Evolutionary conservation across 805 yeast species (phyloP).

Genomic region (Tetrapisispora fleetii): DNA sequence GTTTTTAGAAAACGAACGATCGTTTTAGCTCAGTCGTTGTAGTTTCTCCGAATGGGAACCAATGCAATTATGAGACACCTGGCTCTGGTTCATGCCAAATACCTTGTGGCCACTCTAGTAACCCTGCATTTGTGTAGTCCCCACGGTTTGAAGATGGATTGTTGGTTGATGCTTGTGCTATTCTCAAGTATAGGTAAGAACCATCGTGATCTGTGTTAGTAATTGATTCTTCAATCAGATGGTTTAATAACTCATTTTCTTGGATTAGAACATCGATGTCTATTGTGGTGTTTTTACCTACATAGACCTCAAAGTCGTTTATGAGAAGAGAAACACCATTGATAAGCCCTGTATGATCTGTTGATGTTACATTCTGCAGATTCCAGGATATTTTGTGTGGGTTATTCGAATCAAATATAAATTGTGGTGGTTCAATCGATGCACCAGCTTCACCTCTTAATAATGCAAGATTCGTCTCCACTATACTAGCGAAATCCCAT

Average conservation of each 20-base stretch:
- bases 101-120: constrained; percentile 51
- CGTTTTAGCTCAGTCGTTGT: not conserved
- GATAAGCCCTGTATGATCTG: constrained; percentile 24
- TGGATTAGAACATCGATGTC: constrained; percentile 32
- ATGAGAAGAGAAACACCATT: constrained; percentile 55
- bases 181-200: constrained; percentile 39
- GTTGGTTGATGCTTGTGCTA: constrained; percentile 41
- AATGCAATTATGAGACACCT: constrained; percentile 36
- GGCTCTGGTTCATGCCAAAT: constrained; percentile 40
- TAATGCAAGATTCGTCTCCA: constrained; percentile 62
- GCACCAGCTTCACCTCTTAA: constrained; percentile 66
- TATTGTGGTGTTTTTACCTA: constrained; percentile 42
- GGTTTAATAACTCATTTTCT: constrained; percentile 26
- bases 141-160: constrained; percentile 35
- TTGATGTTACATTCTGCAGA: constrained; percentile 8
- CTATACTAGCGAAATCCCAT: constrained; percentile 90
- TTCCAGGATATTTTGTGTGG: constrained; percentile 25
- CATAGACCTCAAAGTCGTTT: constrained; percentile 70
- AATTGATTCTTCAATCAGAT: constrained; percentile 25
- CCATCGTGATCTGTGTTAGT: constrained; percentile 7
- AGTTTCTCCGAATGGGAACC: not conserved
- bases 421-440: constrained; percentile 39
- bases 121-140: constrained; percentile 59
- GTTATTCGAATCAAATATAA: constrained; percentile 17
- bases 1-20: too few relatives aligned